Base-by-base conservation (phyloP, 2,329 filamentous ascomycete species). In the Seiridium unicorne region DNA sequence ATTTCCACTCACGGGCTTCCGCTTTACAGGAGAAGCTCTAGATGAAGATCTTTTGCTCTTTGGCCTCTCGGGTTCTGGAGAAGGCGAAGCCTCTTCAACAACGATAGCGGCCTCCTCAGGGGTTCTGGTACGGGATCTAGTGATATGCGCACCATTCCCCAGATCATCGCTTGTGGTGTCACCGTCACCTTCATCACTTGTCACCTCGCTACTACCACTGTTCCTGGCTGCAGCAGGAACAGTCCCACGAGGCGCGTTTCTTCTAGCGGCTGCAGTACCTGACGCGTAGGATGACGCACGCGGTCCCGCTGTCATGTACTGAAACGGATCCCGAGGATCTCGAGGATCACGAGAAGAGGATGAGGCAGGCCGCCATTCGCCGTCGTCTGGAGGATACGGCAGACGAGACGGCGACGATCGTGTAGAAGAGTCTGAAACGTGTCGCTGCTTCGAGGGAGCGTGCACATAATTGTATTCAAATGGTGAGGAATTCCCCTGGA, bases 291-390 rank as follows among this genome's bases (percentile, higher is more conserved):
- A 71, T 11, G 77, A 66, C 57, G 70, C 71, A 38, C 76, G 77
- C 42, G 80, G 68, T 10, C 78, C 80, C 31, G 72, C 74, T 3
- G 79, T 81, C 71, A 84, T 81, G 67, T 80, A 86, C 62, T 78
- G 77, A 61, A 86, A 85, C 4, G 83, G 82, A 61, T 86, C 79
- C 11, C 63, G 64, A 44, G 62, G 58, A 26, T 69, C 68, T 13
- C 63, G 63, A 40, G 62, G 58, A 31, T 69, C 68, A 10, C 64
- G 71, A 35, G 66, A 66, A 40, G 68, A 69, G 26, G 71, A 69
- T 26, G 68, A 69, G 13, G 70, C 66, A 10, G 71, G 69, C 31
- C 66, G 63, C 66, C 70, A 70, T 31, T 70, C 51, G 31, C 35
- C 46, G 31, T 73, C 73, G 13, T 68, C 68, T 8, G 68, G 66